These are phyloP conservation scores for Geotrichum histeridarum DNA, from an alignment of 1,139 yeast species.

Conservation along the genomic window DNA sequence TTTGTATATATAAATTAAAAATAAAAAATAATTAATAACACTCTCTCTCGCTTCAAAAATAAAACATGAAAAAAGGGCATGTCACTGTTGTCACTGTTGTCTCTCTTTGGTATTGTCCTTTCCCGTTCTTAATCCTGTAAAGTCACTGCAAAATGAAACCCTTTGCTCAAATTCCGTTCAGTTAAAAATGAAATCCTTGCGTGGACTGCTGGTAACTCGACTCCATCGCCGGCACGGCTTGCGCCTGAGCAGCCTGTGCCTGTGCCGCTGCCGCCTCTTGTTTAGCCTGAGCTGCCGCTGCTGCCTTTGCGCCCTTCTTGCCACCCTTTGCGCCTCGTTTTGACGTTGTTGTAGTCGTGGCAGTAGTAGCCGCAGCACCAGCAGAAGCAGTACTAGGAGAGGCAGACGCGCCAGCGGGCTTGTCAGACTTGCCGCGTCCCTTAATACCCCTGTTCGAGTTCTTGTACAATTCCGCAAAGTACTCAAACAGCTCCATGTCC, in stretches of 20 bases:
- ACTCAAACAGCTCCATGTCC: constrained; percentile 65
- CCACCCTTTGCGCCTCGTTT: not conserved
- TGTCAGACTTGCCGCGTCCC: constrained; percentile 63
- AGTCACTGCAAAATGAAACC: not conserved
- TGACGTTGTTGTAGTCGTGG: not conserved
- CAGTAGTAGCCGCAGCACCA: constrained; percentile 11
- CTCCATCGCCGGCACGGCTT: not conserved
- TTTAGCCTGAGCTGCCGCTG: not conserved
- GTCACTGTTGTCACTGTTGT: too few relatives aligned
- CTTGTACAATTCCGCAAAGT: constrained; percentile 76
- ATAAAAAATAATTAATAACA: too few relatives aligned
- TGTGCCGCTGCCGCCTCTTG: not conserved
- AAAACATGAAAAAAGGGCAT: too few relatives aligned
- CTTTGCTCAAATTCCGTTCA: too few relatives aligned
- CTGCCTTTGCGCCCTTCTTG: not conserved
- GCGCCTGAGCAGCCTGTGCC: not conserved
- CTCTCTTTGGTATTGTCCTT: not conserved
- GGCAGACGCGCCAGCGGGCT: not conserved
- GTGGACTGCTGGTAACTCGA: not conserved
- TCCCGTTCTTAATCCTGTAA: not conserved
- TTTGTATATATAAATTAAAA: too few relatives aligned
- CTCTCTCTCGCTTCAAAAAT: too few relatives aligned
- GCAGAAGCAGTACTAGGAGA: constrained; percentile 9
- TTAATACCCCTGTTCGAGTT: constrained; percentile 86
- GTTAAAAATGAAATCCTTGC: not conserved